Conservation (phyloP, 2,329 filamentous ascomycete species). For the Pseudogymnoascus sp. region DNA sequence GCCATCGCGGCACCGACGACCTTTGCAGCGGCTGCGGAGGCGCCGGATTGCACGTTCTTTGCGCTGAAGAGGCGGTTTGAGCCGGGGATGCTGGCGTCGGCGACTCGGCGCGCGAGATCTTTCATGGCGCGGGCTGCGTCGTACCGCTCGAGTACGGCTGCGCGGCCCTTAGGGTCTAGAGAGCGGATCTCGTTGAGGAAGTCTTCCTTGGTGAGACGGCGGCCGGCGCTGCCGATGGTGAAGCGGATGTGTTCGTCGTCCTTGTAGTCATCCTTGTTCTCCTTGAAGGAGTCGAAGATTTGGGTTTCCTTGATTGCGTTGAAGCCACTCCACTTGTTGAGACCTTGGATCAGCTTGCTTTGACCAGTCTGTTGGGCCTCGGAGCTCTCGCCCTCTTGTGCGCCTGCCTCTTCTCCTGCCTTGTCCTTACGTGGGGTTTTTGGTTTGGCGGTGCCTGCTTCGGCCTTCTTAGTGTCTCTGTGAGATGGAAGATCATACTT, state of each 20-base stretch:
- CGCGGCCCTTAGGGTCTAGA: slow-evolving; percentile 57
- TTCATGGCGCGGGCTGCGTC: slow-evolving; percentile 27
- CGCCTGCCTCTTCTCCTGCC: slow-evolving; percentile 33
- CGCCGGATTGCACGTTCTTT: slow-evolving; percentile 24
- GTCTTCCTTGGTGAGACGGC: slow-evolving; percentile 72
- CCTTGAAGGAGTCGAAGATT: slow-evolving; percentile 11
- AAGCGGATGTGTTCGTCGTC: slow-evolving; percentile 71
- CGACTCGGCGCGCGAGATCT: slow-evolving; percentile 25
- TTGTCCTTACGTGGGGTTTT: slow-evolving; percentile 43
- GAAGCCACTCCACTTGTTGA: slow-evolving; percentile 24
- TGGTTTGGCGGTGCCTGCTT: slow-evolving; percentile 36
- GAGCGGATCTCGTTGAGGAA: slow-evolving; percentile 70
- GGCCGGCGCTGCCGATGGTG: slow-evolving; percentile 65
- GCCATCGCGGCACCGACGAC: slow-evolving; percentile 20
- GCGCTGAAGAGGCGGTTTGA: slow-evolving; percentile 30
- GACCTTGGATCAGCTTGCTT: slow-evolving; percentile 3
- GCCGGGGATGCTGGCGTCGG: slow-evolving; percentile 20
- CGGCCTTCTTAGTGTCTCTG: slow-evolving; percentile 34
- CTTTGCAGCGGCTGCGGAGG: slow-evolving; percentile 15
- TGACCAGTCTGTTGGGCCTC: slow-evolving; percentile 13
- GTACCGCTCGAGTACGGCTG: slow-evolving; percentile 24
- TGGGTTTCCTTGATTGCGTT: slow-evolving; percentile 16
- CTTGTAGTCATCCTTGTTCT: slow-evolving; percentile 39
- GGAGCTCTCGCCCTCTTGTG: slow-evolving; percentile 35
- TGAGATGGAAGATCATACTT: slow-evolving; percentile 66